A percentile compares a stretch with the other conserved stretches of the same genome.
These are phyloP conservation scores for Mesostigma viride DNA, from an alignment of 139 green algal genomes.

Conservation along the genomic window DNA sequence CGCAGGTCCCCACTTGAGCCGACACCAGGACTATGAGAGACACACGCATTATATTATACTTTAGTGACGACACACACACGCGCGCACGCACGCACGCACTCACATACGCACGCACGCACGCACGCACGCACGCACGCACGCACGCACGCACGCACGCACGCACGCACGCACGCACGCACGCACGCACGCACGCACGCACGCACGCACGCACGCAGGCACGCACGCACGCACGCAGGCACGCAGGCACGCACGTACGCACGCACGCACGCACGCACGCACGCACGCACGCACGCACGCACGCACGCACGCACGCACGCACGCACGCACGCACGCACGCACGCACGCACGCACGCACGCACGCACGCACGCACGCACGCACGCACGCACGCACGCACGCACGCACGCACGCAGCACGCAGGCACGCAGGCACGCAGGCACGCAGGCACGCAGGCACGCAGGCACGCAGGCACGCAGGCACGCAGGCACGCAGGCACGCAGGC, in stretches of 20 bases:
- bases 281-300: not conserved
- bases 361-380: constrained; percentile 5
- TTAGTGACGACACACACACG: not conserved
- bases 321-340: not conserved
- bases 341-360: not conserved
- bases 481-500: constrained; percentile 15
- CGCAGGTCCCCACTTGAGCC: too few relatives aligned
- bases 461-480: constrained; percentile 14
- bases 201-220: not conserved
- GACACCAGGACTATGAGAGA: too few relatives aligned
- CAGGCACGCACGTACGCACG: not conserved
- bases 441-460: constrained; percentile 11
- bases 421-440: constrained; percentile 4
- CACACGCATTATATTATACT: too few relatives aligned
- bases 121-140: not conserved
- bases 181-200: not conserved
- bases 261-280: not conserved
- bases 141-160: not conserved
- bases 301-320: not conserved
- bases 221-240: not conserved
- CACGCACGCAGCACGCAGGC: too few relatives aligned
- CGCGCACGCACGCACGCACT: too few relatives aligned
- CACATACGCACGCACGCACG: constrained; percentile 7
- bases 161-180: not conserved
- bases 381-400: not conserved